Base-by-base conservation (phyloP, 164 flowering plant species). In the Macadamia tetraphylla region DNA sequence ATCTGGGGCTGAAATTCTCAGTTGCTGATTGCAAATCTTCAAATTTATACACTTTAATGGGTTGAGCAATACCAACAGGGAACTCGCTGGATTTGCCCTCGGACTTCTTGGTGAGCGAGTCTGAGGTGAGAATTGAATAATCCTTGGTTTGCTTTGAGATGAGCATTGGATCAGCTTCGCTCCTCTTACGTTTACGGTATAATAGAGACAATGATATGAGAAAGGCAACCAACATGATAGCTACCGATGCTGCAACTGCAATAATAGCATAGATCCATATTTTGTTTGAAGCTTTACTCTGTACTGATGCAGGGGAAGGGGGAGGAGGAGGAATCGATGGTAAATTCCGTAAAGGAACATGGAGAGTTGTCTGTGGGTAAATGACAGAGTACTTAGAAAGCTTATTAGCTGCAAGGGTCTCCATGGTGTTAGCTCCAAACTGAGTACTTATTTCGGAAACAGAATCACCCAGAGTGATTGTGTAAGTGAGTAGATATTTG, bases 11-110 rank as follows among this genome's bases (percentile, higher is more conserved):
- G 79, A 92, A 92, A 65, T 82, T 65, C 29, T 77, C 79, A 1
- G 96, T 92, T 18, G 94, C 96, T 9, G 69, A 63, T 64, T 78
- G 78, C 56, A 92, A 69, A 49, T 92, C 98, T 55, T 77, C 69
- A 42, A 81, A 86, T 2, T 57, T 75, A 73, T 84, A 92, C 32
- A 81, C 78, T 78, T 85, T 90, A 46, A 90, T 18, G 40, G 80
- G 71, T 44, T 81, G 79, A 46, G 74, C 87, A 40, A 73, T 64
- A 18, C 66, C 66, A 18, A 67, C 63, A 11, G 81, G 76, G 62
- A 86, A 79, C 31, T 78, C 84, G 12, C 51, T 67, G 9, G 82
- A 74, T 55, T 81, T 80, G 32, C 71, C 67, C 9, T 70, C 74
- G 18, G 42, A 0, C 63, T 53, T 73, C 57, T 67, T 71, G n/a